Evolutionary conservation across 2,329 filamentous ascomycete genomes (phyloP).

Genomic region (Diaporthe sp.): DNA sequence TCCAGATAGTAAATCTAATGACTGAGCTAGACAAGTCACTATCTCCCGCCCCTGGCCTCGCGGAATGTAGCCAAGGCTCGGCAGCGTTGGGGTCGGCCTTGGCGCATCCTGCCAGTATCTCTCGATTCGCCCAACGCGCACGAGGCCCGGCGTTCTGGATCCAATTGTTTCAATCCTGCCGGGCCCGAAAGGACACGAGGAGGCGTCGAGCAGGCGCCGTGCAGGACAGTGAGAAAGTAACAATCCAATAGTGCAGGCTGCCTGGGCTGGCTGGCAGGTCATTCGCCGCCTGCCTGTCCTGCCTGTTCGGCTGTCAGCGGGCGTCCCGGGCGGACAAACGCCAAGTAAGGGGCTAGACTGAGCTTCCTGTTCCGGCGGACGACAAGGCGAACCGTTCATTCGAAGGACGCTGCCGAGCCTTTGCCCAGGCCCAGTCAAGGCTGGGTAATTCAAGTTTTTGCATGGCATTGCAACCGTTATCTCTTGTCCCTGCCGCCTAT

Average conservation of each 20-base stretch:
- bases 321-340: constrained; percentile 11
- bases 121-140: background rate
- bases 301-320: constrained; percentile 16
- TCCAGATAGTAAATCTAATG: constrained; percentile 12
- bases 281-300: constrained; percentile 7
- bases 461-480: constrained; percentile 31
- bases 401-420: constrained; percentile 24
- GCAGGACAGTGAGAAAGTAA: background rate
- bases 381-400: constrained; percentile 28
- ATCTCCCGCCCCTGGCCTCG: constrained; percentile 19
- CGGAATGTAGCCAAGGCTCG: constrained; percentile 21
- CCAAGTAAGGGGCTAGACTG: constrained; percentile 23
- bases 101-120: constrained; percentile 19
- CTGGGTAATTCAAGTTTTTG: constrained; percentile 28
- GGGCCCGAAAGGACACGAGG: background rate
- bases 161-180: constrained; percentile 14
- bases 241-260: constrained; percentile 1
- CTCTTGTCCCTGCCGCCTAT: constrained; percentile 24
- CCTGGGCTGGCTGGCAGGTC: no score
- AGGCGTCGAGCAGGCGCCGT: background rate
- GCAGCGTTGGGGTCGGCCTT: constrained; percentile 24
- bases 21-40: constrained; percentile 26
- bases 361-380: constrained; percentile 25
- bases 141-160: constrained; percentile 16
- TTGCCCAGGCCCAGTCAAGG: constrained; percentile 24